Evolutionary conservation across 2,329 filamentous ascomycete species (phyloP), one percentile per base, ranked within the genome.

Genomic region (Phaeosphaeria sp.): DNA sequence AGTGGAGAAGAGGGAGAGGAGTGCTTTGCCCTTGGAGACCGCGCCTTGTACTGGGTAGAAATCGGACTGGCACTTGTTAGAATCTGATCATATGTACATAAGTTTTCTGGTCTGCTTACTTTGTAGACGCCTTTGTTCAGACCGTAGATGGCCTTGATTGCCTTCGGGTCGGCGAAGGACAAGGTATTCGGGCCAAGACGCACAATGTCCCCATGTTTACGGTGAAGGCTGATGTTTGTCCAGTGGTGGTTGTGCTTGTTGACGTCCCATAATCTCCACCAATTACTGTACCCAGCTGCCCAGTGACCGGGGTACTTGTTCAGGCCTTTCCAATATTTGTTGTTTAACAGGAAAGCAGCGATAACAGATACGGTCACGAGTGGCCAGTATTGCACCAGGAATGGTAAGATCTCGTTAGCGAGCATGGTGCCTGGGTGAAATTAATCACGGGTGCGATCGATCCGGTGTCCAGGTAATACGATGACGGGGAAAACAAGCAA

Each of bases 1-100:
- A 0, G 90, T 91, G 69, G 88, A 91, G 80, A 94, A 94, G 18
- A 95, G 84, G 2, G 90, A 92, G 33, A 86, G 86, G 0, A 93
- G 82, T 2, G 85, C 83, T 59, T 85, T 83, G 21, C 91, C 91
- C 60, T 89, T 87, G 20, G 87, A 84, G 1, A 91, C 85, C 0
- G 89, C 87, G 75, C 91, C 87, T 72, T 93, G 91, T 2, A 93
- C 89, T 0, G 90, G 86, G 70, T 94, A 94, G 73, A 94, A 94
- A 62, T 91, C 88, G 27, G 90, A 92, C 88, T 91, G 52, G 6
- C 0, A 40, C 67, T n/a, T 67, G 60, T 22, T 20, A 44, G 7
- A 22, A 1, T n/a, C 11, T 24, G 15, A 25, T 11, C 17, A 8
- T 6, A 22, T 7, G 21, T n/a, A n/a, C n/a, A n/a, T n/a, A n/a